Conservation (phyloP, 1,284 basidiomycete genomes). For the Thecaphora thlaspeos region DNA sequence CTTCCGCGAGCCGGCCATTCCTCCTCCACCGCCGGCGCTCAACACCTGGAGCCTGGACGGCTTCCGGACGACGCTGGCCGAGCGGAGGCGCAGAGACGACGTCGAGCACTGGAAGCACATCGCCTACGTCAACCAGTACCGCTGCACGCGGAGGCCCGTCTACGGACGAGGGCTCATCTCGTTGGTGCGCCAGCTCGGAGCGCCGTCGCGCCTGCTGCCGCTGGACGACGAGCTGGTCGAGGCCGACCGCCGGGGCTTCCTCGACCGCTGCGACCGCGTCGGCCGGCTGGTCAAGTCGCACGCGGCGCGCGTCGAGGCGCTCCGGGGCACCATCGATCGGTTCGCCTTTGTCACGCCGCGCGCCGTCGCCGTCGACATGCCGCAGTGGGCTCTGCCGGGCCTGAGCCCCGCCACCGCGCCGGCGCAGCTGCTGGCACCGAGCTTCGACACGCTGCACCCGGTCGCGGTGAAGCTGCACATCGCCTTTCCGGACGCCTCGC, state of each 20-base stretch:
- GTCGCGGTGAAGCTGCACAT: conserved; percentile 82
- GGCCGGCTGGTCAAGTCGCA: conserved; percentile 64
- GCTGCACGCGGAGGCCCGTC: conserved; percentile 68
- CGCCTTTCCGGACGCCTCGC: conserved; percentile 84
- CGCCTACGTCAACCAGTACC: conserved; percentile 73
- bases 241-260: conserved; percentile 60
- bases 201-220: conserved; percentile 10
- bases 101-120: conserved; percentile 71
- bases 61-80: conserved; percentile 67
- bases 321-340: conserved; percentile 66
- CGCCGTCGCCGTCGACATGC: conserved; percentile 75
- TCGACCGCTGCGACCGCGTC: conserved; percentile 66
- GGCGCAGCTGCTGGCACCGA: conserved; percentile 35
- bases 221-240: conserved; percentile 21
- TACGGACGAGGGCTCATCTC: conserved; percentile 61
- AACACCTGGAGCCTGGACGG: conserved; percentile 76
- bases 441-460: conserved; percentile 65
- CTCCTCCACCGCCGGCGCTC: conserved; percentile 63
- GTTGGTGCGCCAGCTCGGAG: conserved; percentile 15
- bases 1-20: conserved; percentile 10
- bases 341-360: conserved; percentile 83
- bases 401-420: conserved; percentile 36
- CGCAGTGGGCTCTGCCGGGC: conserved; percentile 65
- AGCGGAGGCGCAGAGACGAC: conserved; percentile 64
- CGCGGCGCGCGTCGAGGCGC: conserved; percentile 64